Conservation (phyloP, 129 eudicot species). For the Lactuca saligna region DNA sequence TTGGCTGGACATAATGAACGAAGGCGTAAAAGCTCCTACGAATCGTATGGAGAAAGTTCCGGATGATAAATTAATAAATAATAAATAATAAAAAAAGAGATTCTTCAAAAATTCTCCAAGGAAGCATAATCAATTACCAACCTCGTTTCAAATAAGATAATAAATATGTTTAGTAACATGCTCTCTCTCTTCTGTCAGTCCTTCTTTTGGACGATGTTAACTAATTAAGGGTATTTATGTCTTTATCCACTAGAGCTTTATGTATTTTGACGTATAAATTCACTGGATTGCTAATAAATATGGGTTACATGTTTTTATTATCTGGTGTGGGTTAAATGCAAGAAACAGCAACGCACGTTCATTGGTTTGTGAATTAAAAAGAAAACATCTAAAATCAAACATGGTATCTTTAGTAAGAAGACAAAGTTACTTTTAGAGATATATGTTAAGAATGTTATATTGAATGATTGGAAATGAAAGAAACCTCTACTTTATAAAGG, state of each 20-base stretch:
- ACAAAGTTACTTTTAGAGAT: too few relatives aligned
- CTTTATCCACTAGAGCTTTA: not conserved
- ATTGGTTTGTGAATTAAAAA: not conserved
- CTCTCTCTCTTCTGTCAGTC: conserved; percentile 7
- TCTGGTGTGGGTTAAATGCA: too few relatives aligned
- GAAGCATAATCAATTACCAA: not conserved
- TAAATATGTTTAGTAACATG: too few relatives aligned
- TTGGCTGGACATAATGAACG: conserved; percentile 90
- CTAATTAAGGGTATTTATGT: not conserved
- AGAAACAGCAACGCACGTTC: not conserved
- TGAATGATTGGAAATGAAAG: not conserved
- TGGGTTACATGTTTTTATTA: not conserved
- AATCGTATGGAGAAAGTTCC: conserved; percentile 54
- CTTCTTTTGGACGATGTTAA: conserved; percentile 1
- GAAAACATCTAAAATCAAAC: too few relatives aligned
- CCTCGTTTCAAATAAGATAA: too few relatives aligned
- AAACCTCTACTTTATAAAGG: not conserved
- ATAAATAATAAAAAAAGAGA: too few relatives aligned
- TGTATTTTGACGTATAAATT: not conserved
- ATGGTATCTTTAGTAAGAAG: too few relatives aligned
- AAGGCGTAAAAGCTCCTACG: conserved; percentile 71
- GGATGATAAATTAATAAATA: too few relatives aligned
- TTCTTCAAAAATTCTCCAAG: too few relatives aligned
- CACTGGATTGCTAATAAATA: conserved; percentile 3
- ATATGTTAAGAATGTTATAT: too few relatives aligned